Conservation (phyloP, 768 basidiomycete genomes). For the Exidia glandulosa region DNA sequence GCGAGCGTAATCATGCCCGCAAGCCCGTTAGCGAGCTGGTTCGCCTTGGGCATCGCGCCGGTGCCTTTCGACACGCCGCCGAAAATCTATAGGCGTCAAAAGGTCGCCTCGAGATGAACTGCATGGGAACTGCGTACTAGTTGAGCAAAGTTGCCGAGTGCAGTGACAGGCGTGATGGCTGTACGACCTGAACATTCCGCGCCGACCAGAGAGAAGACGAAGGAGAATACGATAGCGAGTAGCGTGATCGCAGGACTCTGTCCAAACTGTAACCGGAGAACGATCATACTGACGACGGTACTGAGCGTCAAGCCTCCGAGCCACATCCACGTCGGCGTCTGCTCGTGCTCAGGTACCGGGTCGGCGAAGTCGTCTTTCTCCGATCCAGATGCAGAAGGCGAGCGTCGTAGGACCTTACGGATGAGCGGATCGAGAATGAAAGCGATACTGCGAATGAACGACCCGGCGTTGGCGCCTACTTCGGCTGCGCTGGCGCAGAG, state of each 20-base stretch:
- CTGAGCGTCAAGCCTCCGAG: conserved; percentile 34
- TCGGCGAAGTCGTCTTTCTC: conserved; percentile 35
- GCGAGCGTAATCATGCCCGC: conserved; percentile 45
- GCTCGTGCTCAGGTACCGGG: conserved; percentile 41
- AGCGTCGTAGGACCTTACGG: conserved; percentile 3
- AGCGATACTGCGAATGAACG: conserved; percentile 21
- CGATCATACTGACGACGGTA: conserved; percentile 38
- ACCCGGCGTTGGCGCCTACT: conserved; percentile 30
- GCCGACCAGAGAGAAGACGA: conserved; percentile 58
- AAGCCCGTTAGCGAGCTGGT: conserved; percentile 37
- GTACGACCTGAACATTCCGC: conserved; percentile 50
- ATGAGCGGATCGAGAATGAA: conserved; percentile 1
- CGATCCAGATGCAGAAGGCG: conserved; percentile 11
- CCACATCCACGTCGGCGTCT: conserved; percentile 48
- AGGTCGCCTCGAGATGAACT: background rate
- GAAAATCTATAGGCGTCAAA: conserved; percentile 31
- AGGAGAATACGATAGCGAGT: conserved; percentile 46
- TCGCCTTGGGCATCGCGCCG: conserved; percentile 21
- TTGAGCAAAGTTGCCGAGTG: conserved; percentile 33
- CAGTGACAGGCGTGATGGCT: conserved; percentile 51
- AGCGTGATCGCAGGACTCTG: conserved; percentile 50
- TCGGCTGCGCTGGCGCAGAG: conserved; percentile 49
- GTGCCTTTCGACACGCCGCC: conserved; percentile 47
- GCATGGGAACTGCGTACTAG: conserved; percentile 10
- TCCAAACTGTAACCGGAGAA: conserved; percentile 42